Evolutionary conservation across 148 eudicot genomes (phyloP).

Genomic region (Amaranthus hypochondriacus): DNA sequence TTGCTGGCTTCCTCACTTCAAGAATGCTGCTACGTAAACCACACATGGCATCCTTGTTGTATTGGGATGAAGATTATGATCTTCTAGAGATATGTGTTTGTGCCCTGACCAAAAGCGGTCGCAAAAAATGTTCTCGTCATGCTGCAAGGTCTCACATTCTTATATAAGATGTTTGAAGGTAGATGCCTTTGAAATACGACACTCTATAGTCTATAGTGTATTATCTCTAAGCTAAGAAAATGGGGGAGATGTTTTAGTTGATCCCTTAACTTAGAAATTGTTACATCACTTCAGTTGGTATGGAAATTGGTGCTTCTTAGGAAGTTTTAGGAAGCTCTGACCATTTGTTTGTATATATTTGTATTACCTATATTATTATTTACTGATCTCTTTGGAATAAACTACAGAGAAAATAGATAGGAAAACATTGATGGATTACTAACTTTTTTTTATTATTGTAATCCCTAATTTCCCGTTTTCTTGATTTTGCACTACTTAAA

Average conservation of each 20-base stretch:
- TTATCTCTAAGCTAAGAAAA: conserved; percentile 7
- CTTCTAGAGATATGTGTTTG: conserved; percentile 88
- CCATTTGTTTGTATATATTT: conserved; percentile 21
- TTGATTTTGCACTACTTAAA: too few species aligned
- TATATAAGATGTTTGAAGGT: conserved; percentile 18
- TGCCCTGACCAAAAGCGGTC: conserved; percentile 51
- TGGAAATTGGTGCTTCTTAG: conserved; percentile 1
- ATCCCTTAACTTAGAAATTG: conserved; percentile 11
- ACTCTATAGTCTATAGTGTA: neutral
- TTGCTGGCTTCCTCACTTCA: conserved; percentile 77
- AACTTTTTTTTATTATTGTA: too few species aligned
- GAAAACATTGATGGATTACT: neutral
- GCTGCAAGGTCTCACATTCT: conserved; percentile 80
- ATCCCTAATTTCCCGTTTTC: too few species aligned
- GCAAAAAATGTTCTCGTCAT: conserved; percentile 75
- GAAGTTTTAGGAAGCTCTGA: conserved; percentile 5
- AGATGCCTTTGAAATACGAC: neutral
- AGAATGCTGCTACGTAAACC: conserved; percentile 81
- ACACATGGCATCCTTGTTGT: conserved; percentile 59
- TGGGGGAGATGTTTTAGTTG: conserved; percentile 19
- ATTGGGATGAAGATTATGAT: conserved; percentile 92
- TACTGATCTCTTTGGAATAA: neutral
- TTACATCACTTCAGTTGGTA: neutral
- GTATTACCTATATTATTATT: conserved; percentile 1
- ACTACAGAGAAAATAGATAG: neutral